Conservation (phyloP, 2,329 filamentous ascomycete species). For the Xylariales sp. region DNA sequence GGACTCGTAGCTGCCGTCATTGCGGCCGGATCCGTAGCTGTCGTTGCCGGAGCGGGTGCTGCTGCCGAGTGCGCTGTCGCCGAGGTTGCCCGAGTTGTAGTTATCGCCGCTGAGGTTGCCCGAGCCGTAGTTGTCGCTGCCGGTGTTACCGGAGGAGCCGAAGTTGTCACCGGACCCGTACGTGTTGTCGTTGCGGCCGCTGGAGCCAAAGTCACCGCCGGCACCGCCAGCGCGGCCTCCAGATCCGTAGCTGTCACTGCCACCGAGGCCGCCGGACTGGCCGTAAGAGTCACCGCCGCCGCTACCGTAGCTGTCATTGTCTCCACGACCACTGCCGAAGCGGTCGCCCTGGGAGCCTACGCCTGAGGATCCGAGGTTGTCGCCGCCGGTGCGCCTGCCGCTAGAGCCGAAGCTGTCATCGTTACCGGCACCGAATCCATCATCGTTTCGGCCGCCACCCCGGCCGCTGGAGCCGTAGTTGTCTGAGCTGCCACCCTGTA, state of each 20-base stretch:
- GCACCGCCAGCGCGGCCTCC: not conserved
- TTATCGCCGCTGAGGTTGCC: slow-evolving; percentile 7
- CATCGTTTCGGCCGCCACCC: slow-evolving; percentile 9
- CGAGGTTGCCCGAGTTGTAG: not conserved
- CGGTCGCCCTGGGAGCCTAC: slow-evolving; percentile 9
- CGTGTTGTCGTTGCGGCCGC: slow-evolving; percentile 14
- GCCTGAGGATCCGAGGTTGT: slow-evolving; percentile 15
- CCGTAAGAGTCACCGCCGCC: slow-evolving; percentile 1
- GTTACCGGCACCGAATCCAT: slow-evolving; percentile 13
- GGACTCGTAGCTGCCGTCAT: slow-evolving; percentile 19
- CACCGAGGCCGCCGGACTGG: slow-evolving; percentile 19
- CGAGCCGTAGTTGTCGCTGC: slow-evolving; percentile 11
- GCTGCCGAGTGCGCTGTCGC: slow-evolving; percentile 10
- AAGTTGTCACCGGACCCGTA: slow-evolving; percentile 14
- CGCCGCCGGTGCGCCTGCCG: slow-evolving; percentile 10
- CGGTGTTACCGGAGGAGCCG: slow-evolving; percentile 14
- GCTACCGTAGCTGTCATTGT: slow-evolving; percentile 6
- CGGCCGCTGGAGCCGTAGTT: slow-evolving; percentile 16
- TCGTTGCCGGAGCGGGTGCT: slow-evolving; percentile 20
- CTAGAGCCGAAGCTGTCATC: slow-evolving; percentile 19
- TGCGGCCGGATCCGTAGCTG: slow-evolving; percentile 11
- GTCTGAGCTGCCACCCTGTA: slow-evolving; percentile 17
- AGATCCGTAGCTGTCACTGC: slow-evolving; percentile 13
- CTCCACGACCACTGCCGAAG: slow-evolving; percentile 7
- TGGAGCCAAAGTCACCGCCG: not conserved